phyloP scores from a whole-genome alignment of 768 basidiomycete species.

The Kwoniella shandongensis region DNA sequence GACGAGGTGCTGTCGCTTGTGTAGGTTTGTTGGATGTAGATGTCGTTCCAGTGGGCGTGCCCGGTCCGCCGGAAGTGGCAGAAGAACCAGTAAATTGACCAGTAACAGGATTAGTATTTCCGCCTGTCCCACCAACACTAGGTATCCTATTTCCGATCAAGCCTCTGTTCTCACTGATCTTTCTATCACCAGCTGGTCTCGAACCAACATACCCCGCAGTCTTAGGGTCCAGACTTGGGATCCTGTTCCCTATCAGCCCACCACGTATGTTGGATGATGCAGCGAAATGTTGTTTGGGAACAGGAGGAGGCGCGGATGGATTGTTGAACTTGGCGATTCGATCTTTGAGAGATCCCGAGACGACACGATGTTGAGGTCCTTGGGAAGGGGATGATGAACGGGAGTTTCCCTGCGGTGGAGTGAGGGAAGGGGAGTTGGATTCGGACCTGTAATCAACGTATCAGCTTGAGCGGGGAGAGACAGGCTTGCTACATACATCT shows the following conservation, averaged over 20 bases:
- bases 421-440: constrained; percentile 17
- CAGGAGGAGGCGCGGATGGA: constrained; percentile 40
- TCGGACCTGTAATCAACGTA: constrained; percentile 13
- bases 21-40: constrained; percentile 5
- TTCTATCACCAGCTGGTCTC: constrained; percentile 15
- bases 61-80: neutral
- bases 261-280: constrained; percentile 14
- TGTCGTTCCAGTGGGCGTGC: neutral
- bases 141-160: constrained; percentile 44
- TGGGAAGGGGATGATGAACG: constrained; percentile 24
- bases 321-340: constrained; percentile 49
- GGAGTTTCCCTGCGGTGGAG: constrained; percentile 25
- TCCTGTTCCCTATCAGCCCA: constrained; percentile 41
- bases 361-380: constrained; percentile 22
- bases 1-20: constrained; percentile 14
- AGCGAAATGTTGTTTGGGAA: constrained; percentile 41
- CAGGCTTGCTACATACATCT: no score
- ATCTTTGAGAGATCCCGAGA: constrained; percentile 50
- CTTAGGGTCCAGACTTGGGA: constrained; percentile 44
- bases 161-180: constrained; percentile 33
- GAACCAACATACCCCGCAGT: constrained; percentile 27
- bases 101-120: constrained; percentile 1
- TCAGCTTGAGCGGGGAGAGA: neutral
- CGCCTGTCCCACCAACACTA: constrained; percentile 12
- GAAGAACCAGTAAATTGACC: constrained; percentile 17